A percentile compares a stretch with the other conserved stretches of the same genome.
These are phyloP conservation scores for Trichosporon sp. DNA, from an alignment of 1,284 basidiomycete genomes.

Conservation along the genomic window DNA sequence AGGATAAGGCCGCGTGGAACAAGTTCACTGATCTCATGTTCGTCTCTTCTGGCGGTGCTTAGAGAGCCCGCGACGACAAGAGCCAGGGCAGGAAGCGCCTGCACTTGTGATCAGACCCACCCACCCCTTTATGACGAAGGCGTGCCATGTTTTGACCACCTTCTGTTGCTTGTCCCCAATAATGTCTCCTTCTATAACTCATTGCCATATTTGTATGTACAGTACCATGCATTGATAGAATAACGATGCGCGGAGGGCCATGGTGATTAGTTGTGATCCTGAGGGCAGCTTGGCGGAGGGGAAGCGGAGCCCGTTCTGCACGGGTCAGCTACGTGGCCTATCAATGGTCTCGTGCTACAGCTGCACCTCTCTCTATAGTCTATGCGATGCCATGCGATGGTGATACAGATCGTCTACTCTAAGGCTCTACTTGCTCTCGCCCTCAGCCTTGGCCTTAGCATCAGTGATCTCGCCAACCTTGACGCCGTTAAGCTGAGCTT, in stretches of 20 bases:
- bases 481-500: slow-evolving; percentile 39
- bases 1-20: slow-evolving; percentile 66
- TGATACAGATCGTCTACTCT: slow-evolving; percentile 16
- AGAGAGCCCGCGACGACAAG: slow-evolving; percentile 4
- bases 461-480: slow-evolving; percentile 32
- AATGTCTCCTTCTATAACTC: not conserved
- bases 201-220: slow-evolving; percentile 27
- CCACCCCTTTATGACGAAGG: not conserved
- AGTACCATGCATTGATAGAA: slow-evolving; percentile 13
- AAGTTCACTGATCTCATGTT: slow-evolving; percentile 52
- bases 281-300: no score
- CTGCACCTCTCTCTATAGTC: not conserved
- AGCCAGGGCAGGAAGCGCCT: not conserved
- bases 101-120: not conserved
- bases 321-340: no score
- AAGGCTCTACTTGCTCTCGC: slow-evolving; percentile 1
- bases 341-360: not conserved
- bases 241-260: no score
- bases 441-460: slow-evolving; percentile 9
- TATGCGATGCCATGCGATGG: slow-evolving; percentile 11
- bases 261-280: no score
- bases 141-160: not conserved
- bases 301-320: no score
- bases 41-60: slow-evolving; percentile 31
- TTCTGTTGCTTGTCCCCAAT: not conserved